Base-by-base conservation (phyloP, 305 asterid genomes). In the Solanum hybrid region DNA sequence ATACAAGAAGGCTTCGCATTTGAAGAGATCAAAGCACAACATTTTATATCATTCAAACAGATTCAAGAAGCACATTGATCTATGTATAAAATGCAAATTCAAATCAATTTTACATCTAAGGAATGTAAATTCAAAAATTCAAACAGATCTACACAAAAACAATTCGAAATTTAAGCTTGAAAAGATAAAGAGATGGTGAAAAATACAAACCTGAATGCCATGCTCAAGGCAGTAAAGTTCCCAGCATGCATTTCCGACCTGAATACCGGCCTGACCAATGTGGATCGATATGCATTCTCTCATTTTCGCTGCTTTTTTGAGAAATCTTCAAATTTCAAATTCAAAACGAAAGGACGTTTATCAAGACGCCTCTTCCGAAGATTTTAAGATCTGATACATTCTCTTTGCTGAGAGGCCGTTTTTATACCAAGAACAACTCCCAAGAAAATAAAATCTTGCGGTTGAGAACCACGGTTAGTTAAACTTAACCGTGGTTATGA, bases 241-340 rank as follows among this genome's bases (percentile, higher is more conserved):
- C 92, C 92, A 90, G 85, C 91, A 90, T 4, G 92, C 90, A 86
- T 90, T 90, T 57, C 92, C 92, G 71, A 90, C 92, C 90, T 90
- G 92, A 46, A 89, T 90, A 61, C 92, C 92, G 34, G 90, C 90
- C 89, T 90, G 92, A 10, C 92, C 90, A 13, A 90, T 90, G 90
- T 90, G 92, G 37, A 90, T 87, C 36, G 92, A 89, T 75, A 90
- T 90, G 91, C 92, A 90, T 85, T 86, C 92, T 89, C 92, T 87
- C 89, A 81, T 90, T 89, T 26, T 89, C 31, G 8, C 51, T 8
- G 20, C 12, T 8, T 11, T 28, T 18, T 75, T 26, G 3, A 1
- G 26, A 6, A 4, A 39, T 18, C 8, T 11, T 79, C 37, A 18
- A 33, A 39, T 69, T 69, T 37, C 78, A 22, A 71, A 71, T 33